phyloP scores from a whole-genome alignment of 1,284 basidiomycete genomes.

The Apiotrichum laibachii region DNA sequence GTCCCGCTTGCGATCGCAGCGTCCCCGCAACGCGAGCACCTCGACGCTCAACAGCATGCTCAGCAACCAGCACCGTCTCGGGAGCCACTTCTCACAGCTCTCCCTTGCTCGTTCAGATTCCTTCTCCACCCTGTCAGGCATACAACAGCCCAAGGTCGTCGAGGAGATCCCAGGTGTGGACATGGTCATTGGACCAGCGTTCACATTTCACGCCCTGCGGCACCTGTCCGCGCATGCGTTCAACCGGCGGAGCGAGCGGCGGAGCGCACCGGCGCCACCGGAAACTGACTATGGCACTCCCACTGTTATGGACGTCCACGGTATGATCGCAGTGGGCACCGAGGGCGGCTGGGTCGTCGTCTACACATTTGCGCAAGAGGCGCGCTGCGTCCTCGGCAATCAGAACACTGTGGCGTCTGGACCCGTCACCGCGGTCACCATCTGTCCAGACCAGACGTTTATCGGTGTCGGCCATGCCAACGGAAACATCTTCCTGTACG shows the following conservation, averaged over 20 bases:
- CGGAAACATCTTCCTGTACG: slow-evolving; percentile 84
- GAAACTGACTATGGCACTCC: slow-evolving; percentile 55
- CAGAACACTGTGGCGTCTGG: slow-evolving; percentile 63
- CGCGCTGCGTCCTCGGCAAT: slow-evolving; percentile 73
- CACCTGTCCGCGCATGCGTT: slow-evolving; percentile 59
- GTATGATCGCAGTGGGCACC: slow-evolving; percentile 86
- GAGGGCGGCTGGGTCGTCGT: slow-evolving; percentile 73
- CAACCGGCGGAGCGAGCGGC: slow-evolving; percentile 25
- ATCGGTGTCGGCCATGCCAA: slow-evolving; percentile 82
- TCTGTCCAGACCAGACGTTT: slow-evolving; percentile 92
- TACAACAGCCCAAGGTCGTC: slow-evolving; percentile 1
- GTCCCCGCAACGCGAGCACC: neutral
- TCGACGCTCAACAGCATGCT: neutral
- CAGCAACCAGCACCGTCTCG: slow-evolving; percentile 24
- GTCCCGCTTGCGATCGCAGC: slow-evolving; percentile 69
- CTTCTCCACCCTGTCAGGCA: slow-evolving; percentile 27
- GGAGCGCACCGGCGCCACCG: slow-evolving; percentile 1
- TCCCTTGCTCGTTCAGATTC: slow-evolving; percentile 42
- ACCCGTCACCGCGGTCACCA: slow-evolving; percentile 80
- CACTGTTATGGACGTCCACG: slow-evolving; percentile 79
- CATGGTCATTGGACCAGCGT: slow-evolving; percentile 28
- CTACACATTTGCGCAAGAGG: slow-evolving; percentile 85
- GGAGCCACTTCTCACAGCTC: slow-evolving; percentile 44
- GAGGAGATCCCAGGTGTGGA: slow-evolving; percentile 25
- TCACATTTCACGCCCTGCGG: slow-evolving; percentile 57